Evolutionary conservation across 805 yeast genomes (phyloP), one percentile per base, ranked within the genome.

Genomic region (Candida koratica): DNA sequence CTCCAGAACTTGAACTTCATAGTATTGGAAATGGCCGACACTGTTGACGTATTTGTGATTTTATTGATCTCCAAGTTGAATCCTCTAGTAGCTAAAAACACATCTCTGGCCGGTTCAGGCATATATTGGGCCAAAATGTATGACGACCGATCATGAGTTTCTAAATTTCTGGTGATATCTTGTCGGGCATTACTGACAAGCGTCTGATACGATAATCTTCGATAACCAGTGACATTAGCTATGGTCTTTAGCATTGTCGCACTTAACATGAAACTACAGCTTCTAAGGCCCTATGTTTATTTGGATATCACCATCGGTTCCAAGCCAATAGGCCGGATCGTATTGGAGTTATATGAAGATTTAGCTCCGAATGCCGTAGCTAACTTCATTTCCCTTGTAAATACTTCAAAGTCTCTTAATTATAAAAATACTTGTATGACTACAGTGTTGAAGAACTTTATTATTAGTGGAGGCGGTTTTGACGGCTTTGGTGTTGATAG

Each of bases 1-100:
- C 77, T 69, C 95, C 95, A 86, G 55, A 81, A 83, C 46, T 79
- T 77, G 53, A 83, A 75, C 48, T 83, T 78, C 51, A 84, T 38
- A 22, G 56, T 52, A 1, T 74, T 65, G 24, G 72, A 60, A 8
- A 61, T 32, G 23, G 71, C 67, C 38, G 61, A 53, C 2, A 71
- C 69, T 5, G 48, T 45, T 3, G 42, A 16, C 29, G 46, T 49
- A 2, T 61, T 60, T 28, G 43, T 60, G 23, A 79, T 69, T 51
- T 73, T 69, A 46, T 75, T 69, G 25, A 81, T 64, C 47, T 84
- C 90, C 25, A 81, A 52, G 42, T 78, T 77, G 59, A 86, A 76
- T 0, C 83, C 80, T 25, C 79, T 60, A 20, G 81, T 61, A 0
- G 85, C 94, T 10, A 81, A 41, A 45, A 71, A 81, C 1, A 80